Conservation (phyloP, 768 basidiomycete genomes). For the Podaxis sp. region DNA sequence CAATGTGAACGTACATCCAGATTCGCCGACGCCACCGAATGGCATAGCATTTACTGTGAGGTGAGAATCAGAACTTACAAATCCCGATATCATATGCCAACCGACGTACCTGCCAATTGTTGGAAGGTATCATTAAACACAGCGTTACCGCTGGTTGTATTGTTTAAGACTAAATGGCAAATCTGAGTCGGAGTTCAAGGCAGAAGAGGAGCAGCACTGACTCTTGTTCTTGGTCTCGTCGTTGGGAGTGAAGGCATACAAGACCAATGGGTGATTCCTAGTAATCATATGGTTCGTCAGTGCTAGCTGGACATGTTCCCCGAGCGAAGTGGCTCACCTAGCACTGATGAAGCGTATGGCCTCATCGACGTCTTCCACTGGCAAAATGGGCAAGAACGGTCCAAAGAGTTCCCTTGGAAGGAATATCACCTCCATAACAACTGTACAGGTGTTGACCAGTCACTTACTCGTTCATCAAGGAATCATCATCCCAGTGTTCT, state of each 20-base stretch:
- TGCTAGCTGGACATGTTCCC: not conserved
- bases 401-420: slow-evolving; percentile 67
- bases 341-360: slow-evolving; percentile 54
- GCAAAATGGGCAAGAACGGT: slow-evolving; percentile 62
- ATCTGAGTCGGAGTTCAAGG: not conserved
- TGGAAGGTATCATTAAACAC: slow-evolving; percentile 61
- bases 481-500: slow-evolving; percentile 52
- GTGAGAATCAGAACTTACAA: not conserved
- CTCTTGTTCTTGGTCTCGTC: slow-evolving; percentile 36
- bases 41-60: slow-evolving; percentile 20
- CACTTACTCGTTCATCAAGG: slow-evolving; percentile 57
- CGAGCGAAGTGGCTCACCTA: slow-evolving; percentile 33
- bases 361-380: slow-evolving; percentile 52
- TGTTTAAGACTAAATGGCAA: slow-evolving; percentile 42
- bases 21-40: slow-evolving; percentile 48
- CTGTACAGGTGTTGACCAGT: not conserved
- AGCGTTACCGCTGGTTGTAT: slow-evolving; percentile 56
- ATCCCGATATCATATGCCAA: not conserved
- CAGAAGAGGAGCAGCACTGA: slow-evolving; percentile 19
- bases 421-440: not conserved
- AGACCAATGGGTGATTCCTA: slow-evolving; percentile 57
- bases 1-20: slow-evolving; percentile 49
- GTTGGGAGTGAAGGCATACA: slow-evolving; percentile 64
- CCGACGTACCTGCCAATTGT: slow-evolving; percentile 44
- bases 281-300: not conserved